Percentiles rank a stretch among this genome's conserved stretches.
phyloP scores from a whole-genome alignment of 805 yeast genomes.

The Debaryomyces castellii region DNA sequence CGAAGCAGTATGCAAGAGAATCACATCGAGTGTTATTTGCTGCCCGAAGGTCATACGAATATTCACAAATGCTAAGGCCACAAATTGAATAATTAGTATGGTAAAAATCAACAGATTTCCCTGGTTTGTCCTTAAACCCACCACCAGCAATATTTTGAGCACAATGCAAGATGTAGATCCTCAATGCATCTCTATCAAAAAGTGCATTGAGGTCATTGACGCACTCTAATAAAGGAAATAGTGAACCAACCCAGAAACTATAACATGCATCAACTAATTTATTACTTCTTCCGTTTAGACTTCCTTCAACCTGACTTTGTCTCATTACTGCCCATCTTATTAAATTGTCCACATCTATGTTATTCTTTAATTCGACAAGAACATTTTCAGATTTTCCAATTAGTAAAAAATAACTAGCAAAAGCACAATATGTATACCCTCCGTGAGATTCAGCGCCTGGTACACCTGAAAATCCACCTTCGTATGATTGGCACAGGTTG shows the following conservation, averaged over 20 bases:
- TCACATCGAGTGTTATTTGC: slow-evolving; percentile 3
- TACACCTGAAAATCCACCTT: slow-evolving; percentile 91
- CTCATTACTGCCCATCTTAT: slow-evolving; percentile 68
- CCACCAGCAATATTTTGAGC: slow-evolving; percentile 64
- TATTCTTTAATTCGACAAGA: slow-evolving; percentile 9
- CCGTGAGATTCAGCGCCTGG: slow-evolving; percentile 91
- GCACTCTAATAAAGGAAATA: slow-evolving; percentile 62
- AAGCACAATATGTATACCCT: slow-evolving; percentile 91
- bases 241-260: slow-evolving; percentile 92
- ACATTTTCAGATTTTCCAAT: slow-evolving; percentile 30
- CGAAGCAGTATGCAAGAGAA: slow-evolving; percentile 19
- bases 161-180: slow-evolving; percentile 68
- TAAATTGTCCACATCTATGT: slow-evolving; percentile 49
- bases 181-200: slow-evolving; percentile 58
- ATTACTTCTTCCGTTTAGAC: slow-evolving; percentile 86
- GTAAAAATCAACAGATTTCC: slow-evolving; percentile 75
- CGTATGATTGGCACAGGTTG: slow-evolving; percentile 76
- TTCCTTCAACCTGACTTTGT: slow-evolving; percentile 78
- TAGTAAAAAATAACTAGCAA: slow-evolving; percentile 57
- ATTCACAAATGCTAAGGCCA: slow-evolving; percentile 68
- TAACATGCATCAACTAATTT: slow-evolving; percentile 96
- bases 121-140: slow-evolving; percentile 90
- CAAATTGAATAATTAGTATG: slow-evolving; percentile 84
- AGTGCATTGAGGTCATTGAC: slow-evolving; percentile 8
- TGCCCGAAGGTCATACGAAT: slow-evolving; percentile 25